These are phyloP conservation scores for Tephrocybe sp. DNA, from an alignment of 768 basidiomycete species.

Conservation along the genomic window DNA sequence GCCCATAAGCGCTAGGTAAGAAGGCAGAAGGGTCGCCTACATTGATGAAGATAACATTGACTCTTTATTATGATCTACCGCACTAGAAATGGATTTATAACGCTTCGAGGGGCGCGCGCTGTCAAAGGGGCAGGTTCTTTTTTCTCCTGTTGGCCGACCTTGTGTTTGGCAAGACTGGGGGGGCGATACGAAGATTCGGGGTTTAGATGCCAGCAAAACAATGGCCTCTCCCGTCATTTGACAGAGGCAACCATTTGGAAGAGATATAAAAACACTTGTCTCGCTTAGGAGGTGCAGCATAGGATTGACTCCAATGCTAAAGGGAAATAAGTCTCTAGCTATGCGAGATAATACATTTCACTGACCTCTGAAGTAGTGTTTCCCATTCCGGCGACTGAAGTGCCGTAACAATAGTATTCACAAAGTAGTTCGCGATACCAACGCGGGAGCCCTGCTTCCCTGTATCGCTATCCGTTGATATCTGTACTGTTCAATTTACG, in stretches of 20 bases:
- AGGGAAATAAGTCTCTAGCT: conserved; percentile 1
- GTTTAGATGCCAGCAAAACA: conserved; percentile 24
- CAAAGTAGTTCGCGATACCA: conserved; percentile 55
- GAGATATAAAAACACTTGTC: conserved; percentile 68
- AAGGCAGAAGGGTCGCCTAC: background rate
- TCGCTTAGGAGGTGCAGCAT: conserved; percentile 78
- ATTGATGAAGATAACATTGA: background rate
- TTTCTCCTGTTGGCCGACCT: conserved; percentile 1
- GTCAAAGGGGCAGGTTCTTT: conserved; percentile 15
- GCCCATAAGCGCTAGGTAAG: background rate
- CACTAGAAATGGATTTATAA: conserved; percentile 18
- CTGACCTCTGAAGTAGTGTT: conserved; percentile 56
- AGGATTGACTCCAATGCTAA: conserved; percentile 74
- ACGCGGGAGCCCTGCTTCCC: conserved; percentile 38
- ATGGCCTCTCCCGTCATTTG: conserved; percentile 80
- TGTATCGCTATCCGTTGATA: conserved; percentile 31
- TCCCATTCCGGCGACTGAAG: conserved; percentile 69
- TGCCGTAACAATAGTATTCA: conserved; percentile 74
- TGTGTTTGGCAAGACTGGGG: too few relatives aligned
- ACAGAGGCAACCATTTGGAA: conserved; percentile 82
- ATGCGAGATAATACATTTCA: background rate
- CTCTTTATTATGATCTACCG: background rate
- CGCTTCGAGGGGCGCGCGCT: conserved; percentile 29
- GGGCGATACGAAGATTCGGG: background rate
- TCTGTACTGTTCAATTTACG: conserved; percentile 19